Conservation (phyloP, 176 grass and related monocot species). For the Areca catechu region DNA sequence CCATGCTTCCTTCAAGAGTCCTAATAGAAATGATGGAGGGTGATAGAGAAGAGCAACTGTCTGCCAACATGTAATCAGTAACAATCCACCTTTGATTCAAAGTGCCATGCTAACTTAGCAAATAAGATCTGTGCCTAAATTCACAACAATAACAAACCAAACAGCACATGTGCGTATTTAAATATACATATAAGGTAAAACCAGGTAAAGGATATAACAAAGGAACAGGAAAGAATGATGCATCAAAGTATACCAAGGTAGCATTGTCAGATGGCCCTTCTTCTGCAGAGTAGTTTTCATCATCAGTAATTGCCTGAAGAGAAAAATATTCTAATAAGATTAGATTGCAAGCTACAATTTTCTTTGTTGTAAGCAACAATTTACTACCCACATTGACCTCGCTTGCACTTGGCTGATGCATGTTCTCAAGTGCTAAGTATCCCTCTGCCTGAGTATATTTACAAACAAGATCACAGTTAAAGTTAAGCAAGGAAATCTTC, state of each 20-base stretch:
- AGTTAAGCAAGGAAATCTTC: too few relatives aligned
- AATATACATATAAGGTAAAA: too few relatives aligned
- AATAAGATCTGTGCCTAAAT: too few relatives aligned
- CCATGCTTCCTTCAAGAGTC: too few relatives aligned
- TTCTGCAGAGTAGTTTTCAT: neutral
- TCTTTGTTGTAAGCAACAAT: slow-evolving; percentile 1
- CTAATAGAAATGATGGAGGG: too few relatives aligned
- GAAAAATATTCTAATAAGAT: slow-evolving; percentile 1
- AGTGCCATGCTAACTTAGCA: too few relatives aligned
- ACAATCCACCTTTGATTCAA: too few relatives aligned
- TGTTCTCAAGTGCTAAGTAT: slow-evolving; percentile 56
- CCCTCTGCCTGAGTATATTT: slow-evolving; percentile 32
- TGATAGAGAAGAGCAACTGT: too few relatives aligned
- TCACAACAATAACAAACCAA: too few relatives aligned
- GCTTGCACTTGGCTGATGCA: slow-evolving; percentile 3
- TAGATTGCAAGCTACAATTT: neutral
- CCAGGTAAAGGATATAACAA: too few relatives aligned
- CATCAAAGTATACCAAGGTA: slow-evolving; percentile 45
- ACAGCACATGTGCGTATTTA: too few relatives aligned
- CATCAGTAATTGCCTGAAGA: slow-evolving; percentile 22
- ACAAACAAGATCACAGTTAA: neutral
- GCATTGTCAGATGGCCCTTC: slow-evolving; percentile 23
- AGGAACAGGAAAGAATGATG: neutral
- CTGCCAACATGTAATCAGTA: too few relatives aligned
- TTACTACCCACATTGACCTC: slow-evolving; percentile 17